Percentiles rank a stretch among this genome's conserved stretches.
Conservation (phyloP, 2,329 filamentous ascomycete species). For the Diplodia sapinea region DNA sequence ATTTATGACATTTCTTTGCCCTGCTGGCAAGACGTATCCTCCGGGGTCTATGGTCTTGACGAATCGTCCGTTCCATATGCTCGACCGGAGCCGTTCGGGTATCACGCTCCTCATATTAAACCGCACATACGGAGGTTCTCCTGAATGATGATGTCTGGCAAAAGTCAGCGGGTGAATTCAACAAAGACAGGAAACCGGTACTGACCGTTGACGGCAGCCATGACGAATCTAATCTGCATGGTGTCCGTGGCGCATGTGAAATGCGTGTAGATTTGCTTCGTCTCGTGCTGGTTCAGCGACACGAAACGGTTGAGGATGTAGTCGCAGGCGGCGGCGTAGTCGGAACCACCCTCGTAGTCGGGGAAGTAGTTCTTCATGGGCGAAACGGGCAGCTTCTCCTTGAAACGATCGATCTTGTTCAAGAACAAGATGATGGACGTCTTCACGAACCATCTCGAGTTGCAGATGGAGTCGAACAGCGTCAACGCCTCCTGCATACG, state of each 20-base stretch:
- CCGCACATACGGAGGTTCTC: constrained; percentile 97
- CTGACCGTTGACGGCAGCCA: constrained; percentile 98
- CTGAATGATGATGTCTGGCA: constrained; percentile 98
- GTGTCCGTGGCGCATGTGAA: constrained; percentile 99
- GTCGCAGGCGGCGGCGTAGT: constrained; percentile 94
- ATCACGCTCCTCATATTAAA: constrained; percentile 74
- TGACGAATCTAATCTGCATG: constrained; percentile 98
- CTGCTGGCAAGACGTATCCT: constrained; percentile 24
- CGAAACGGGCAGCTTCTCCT: constrained; percentile 74
- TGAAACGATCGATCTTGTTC: constrained; percentile 78
- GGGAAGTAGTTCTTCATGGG: constrained; percentile 80
- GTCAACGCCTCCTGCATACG: constrained; percentile 76
- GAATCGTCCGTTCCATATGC: constrained; percentile 22
- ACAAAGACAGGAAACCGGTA: constrained; percentile 25
- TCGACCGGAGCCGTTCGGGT: constrained; percentile 25
- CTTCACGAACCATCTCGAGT: constrained; percentile 75
- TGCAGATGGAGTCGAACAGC: constrained; percentile 74
- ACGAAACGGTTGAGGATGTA: constrained; percentile 99
- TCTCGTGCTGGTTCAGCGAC: constrained; percentile 97
- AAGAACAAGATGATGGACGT: constrained; percentile 75
- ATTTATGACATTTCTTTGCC: constrained; percentile 30
- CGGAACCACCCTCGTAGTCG: constrained; percentile 86
- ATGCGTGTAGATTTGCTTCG: constrained; percentile 99
- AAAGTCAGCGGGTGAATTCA: background rate
- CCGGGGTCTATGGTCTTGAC: constrained; percentile 28